A percentile compares a stretch with the other conserved stretches of the same genome.
Evolutionary conservation across 495 filamentous ascomycete genomes (phyloP).

Genomic region (Hypoxylon cercidicola): DNA sequence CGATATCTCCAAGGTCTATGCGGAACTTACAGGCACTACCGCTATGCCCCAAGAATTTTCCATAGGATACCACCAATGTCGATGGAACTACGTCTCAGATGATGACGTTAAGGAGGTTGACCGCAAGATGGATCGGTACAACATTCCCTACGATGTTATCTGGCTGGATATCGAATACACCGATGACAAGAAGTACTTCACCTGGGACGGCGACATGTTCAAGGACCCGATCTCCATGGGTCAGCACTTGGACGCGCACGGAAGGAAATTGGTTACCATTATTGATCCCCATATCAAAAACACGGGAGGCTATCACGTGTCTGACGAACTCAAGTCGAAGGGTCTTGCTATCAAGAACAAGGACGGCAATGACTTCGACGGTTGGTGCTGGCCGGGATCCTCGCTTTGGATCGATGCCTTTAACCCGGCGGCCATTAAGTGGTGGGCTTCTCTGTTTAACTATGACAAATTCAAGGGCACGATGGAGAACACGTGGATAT

Average conservation of each 20-base stretch:
- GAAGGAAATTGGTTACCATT: constrained; percentile 91
- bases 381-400: constrained; percentile 98
- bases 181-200: constrained; percentile 96
- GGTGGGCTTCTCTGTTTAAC: constrained; percentile 90
- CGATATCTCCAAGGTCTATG: constrained; percentile 82
- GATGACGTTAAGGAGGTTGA: constrained; percentile 97
- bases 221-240: constrained; percentile 86
- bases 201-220: constrained; percentile 91
- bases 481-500: constrained; percentile 85
- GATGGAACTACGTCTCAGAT: constrained; percentile 98
- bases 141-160: constrained; percentile 97
- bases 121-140: constrained; percentile 91
- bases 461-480: constrained; percentile 87
- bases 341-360: constrained; percentile 87
- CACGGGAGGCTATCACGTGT: constrained; percentile 76
- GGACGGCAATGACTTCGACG: constrained; percentile 87
- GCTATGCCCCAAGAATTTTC: constrained; percentile 91
- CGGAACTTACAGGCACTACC: constrained; percentile 93
- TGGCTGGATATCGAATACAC: constrained; percentile 99
- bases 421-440: constrained; percentile 83
- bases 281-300: constrained; percentile 99
- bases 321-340: constrained; percentile 83
- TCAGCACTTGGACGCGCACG: constrained; percentile 81
- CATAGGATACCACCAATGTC: constrained; percentile 94
- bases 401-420: constrained; percentile 97